Base-by-base conservation (phyloP, 768 basidiomycete genomes). In the Inosperma sp. region DNA sequence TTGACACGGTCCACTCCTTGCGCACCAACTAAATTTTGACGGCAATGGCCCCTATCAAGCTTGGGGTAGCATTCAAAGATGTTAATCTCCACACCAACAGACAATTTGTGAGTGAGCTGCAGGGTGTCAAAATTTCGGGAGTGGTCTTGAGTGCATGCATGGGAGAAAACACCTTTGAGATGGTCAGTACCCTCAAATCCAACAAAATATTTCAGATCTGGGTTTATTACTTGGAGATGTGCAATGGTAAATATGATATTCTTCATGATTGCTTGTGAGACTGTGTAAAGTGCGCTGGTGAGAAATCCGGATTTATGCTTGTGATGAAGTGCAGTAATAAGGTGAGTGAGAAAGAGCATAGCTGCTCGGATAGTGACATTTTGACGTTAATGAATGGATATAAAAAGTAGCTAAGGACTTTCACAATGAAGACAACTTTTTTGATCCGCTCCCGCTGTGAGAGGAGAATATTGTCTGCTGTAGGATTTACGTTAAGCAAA, bases 241-340 rank as follows among this genome's bases (percentile, higher is more conserved):
- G 63, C 69, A 2, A 64, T 56, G 21, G 61, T 68, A 37, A 67
- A 70, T 22, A 56, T 62, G 0, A 57, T 63, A 55, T 64, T 68
- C 56, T 70, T 73, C 21, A 71, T 60, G 61, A 70, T 67, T 4
- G 66, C 43, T 59, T 65, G 62, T 7, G 70, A 56, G 40, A 73
- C 68, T 0, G 52, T 27, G 16, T 60, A 67, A 0, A 68, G 57
- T 0, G 58, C 59, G 1, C 42, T 56, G 0, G 62, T 62, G n/a
- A 72, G 59, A 33, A 68, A 68, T 4, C 21, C 41, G 10, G 26
- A n/a, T 4, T 17, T 7, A 23, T 54, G 37, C 4, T 26, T 31
- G 7, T 7, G 41, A 16, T 52, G 36, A 4, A 60, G 14, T 3
- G 57, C 55, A 3, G 53, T 53, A 13, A 53, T 39, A 0, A 70